phyloP scores from a whole-genome alignment of 139 green algal genomes.

The Chlorella sp. region DNA sequence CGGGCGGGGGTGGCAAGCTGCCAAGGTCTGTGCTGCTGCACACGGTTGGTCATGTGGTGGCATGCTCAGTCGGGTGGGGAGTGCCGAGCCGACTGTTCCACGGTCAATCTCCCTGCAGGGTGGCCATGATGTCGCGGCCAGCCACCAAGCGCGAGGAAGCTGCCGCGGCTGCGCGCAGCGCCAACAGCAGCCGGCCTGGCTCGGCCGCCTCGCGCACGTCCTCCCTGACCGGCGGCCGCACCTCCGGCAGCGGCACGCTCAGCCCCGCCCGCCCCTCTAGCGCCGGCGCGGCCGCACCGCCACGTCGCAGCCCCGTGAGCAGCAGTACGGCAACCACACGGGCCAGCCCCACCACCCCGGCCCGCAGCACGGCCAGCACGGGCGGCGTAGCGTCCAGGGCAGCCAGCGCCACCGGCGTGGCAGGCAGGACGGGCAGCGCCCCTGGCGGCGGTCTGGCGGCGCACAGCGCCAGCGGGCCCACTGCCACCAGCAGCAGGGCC shows the following conservation, averaged over 20 bases:
- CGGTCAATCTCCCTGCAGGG: neutral
- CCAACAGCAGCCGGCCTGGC: too few species aligned
- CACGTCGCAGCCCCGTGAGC: neutral
- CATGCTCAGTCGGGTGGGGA: too few species aligned
- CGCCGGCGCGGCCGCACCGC: too few species aligned
- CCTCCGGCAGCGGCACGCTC: too few species aligned
- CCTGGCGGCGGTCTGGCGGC: neutral
- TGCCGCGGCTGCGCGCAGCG: too few species aligned
- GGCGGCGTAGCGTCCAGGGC: neutral
- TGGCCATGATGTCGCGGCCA: conserved; percentile 32
- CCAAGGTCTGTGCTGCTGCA: too few species aligned
- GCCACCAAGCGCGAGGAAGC: conserved; percentile 26
- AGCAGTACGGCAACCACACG: neutral
- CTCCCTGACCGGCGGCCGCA: too few species aligned
- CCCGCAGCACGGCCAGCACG: neutral
- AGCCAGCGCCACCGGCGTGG: neutral
- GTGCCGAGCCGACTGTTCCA: too few species aligned
- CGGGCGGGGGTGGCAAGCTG: too few species aligned
- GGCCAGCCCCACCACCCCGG: neutral
- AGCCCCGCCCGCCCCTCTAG: too few species aligned
- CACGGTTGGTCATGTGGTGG: too few species aligned
- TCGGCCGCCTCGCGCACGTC: too few species aligned
- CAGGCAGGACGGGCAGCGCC: neutral
- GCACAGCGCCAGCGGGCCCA: neutral
- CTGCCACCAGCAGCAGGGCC: neutral